These are phyloP conservation scores for Boletus austroedulis DNA, from an alignment of 1,284 basidiomycete genomes.

Conservation along the genomic window DNA sequence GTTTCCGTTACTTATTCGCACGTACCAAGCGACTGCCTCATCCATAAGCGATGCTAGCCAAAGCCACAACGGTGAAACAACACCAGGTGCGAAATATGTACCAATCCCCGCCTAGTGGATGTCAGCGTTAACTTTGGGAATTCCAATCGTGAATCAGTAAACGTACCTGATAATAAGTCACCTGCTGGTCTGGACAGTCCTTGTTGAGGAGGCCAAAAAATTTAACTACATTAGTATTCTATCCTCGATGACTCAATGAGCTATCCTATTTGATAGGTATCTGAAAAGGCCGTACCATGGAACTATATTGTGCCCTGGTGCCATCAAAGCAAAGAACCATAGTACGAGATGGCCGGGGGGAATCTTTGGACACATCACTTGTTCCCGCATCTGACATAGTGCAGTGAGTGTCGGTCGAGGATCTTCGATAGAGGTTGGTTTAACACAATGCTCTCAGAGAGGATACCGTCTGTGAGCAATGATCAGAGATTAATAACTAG, in stretches of 20 bases:
- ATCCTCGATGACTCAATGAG: background rate
- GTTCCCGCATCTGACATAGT: conserved; percentile 40
- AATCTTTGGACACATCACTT: background rate
- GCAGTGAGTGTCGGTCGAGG: conserved; percentile 39
- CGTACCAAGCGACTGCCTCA: conserved; percentile 58
- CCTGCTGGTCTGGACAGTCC: conserved; percentile 51
- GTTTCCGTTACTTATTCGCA: background rate
- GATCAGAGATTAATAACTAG: background rate
- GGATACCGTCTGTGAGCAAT: too few species aligned
- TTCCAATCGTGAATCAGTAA: background rate
- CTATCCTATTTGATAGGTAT: background rate
- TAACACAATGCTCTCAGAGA: background rate
- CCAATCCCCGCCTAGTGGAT: conserved; percentile 55
- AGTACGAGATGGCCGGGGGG: conserved; percentile 35
- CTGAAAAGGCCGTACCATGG: conserved; percentile 28
- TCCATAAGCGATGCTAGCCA: conserved; percentile 54
- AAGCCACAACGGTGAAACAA: conserved; percentile 49
- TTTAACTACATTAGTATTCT: conserved; percentile 74
- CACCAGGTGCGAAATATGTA: conserved; percentile 56
- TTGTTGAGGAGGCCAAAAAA: conserved; percentile 62
- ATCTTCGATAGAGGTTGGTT: too few species aligned
- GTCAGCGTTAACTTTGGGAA: background rate
- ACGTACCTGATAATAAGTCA: conserved; percentile 66
- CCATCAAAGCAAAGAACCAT: conserved; percentile 67
- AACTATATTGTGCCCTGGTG: conserved; percentile 49